A percentile compares a stretch with the other conserved stretches of the same genome.
Evolutionary conservation across 257 asterid genomes (phyloP).

Genomic region (Solanum etuberosum): DNA sequence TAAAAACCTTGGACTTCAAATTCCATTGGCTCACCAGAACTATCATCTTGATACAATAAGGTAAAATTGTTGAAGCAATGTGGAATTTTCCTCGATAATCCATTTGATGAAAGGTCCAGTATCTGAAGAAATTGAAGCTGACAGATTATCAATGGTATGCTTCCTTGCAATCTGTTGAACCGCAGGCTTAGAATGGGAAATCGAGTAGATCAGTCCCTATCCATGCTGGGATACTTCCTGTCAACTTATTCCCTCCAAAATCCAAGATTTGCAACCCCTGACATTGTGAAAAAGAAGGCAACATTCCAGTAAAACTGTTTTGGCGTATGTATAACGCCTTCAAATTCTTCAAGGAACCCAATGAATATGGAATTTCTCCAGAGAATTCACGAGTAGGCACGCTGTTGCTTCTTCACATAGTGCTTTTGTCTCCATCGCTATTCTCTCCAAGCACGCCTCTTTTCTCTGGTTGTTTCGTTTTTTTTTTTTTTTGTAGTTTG

Average conservation of each 20-base stretch:
- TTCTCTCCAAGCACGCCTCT: neutral
- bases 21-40: neutral
- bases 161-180: neutral
- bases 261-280: constrained; percentile 14
- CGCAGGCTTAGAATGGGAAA: neutral
- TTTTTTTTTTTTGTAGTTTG: neutral
- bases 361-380: constrained; percentile 4
- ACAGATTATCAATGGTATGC: neutral
- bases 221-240: neutral
- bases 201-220: neutral
- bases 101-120: neutral
- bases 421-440: neutral
- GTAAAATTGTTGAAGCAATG: neutral
- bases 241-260: neutral
- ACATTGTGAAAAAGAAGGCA: constrained; percentile 8
- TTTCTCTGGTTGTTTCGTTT: neutral
- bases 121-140: neutral
- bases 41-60: neutral
- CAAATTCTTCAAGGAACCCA: neutral
- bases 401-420: neutral
- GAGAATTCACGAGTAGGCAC: neutral
- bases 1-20: neutral
- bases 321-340: neutral
- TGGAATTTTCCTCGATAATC: neutral
- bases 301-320: constrained; percentile 6